Percentiles rank a stretch among this genome's conserved stretches.
Evolutionary conservation across 116 monocot species (phyloP).

Genomic region (Phalaenopsis hybrid): DNA sequence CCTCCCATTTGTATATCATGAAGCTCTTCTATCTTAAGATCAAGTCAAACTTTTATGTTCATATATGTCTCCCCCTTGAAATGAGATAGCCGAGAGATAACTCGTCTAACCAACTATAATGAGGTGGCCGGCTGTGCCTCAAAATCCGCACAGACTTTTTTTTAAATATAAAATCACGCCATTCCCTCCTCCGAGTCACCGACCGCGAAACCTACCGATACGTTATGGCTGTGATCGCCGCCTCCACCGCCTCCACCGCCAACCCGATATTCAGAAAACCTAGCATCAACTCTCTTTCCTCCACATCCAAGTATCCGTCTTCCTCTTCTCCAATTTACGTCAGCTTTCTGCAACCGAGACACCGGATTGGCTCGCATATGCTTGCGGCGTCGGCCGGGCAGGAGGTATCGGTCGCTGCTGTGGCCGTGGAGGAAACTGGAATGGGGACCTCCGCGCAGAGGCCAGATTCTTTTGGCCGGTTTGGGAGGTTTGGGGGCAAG

Average conservation of each 20-base stretch:
- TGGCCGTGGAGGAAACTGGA: not conserved
- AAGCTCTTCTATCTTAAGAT: no score
- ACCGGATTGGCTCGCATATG: not conserved
- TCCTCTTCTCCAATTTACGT: not conserved
- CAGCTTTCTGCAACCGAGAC: not conserved
- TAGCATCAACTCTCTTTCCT: not conserved
- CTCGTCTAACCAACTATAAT: no score
- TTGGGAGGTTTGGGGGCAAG: conserved; percentile 80
- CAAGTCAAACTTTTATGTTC: no score
- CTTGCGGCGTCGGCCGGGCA: not conserved
- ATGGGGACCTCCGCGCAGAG: conserved; percentile 12
- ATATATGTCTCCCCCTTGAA: no score
- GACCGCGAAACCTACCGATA: not conserved
- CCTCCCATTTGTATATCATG: no score
- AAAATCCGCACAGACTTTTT: no score
- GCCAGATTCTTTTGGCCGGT: conserved; percentile 65
- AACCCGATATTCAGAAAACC: not conserved
- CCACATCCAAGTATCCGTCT: not conserved
- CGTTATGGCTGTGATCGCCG: not conserved
- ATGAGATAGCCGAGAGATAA: no score
- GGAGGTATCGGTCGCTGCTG: not conserved
- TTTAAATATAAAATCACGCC: no score
- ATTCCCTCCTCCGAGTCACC: not conserved
- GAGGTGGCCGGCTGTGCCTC: no score
- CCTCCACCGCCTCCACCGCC: no score